Evolutionary conservation across 495 filamentous ascomycete species (phyloP).

Genomic region (Talaromyces nanjingensis): DNA sequence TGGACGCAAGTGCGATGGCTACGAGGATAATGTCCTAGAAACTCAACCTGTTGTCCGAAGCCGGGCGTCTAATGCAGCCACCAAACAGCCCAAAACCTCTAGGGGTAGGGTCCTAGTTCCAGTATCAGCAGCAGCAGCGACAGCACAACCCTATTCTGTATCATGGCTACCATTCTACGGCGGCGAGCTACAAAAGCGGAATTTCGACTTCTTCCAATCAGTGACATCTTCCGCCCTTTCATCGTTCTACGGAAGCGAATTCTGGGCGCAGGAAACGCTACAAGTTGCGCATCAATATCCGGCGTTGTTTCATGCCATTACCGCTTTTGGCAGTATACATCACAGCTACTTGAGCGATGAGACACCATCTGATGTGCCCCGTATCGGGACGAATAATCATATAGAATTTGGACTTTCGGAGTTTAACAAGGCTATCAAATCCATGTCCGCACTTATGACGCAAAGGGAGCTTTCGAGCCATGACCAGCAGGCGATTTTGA

Average conservation of each 20-base stretch:
- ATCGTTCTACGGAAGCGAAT: neutral
- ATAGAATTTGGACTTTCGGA: neutral
- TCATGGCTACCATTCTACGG: neutral
- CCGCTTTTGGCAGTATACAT: conserved; percentile 8
- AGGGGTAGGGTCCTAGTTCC: neutral
- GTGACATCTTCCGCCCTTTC: conserved; percentile 1
- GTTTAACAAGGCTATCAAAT: conserved; percentile 8
- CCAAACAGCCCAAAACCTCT: neutral
- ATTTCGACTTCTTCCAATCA: conserved; percentile 7
- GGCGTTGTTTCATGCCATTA: conserved; percentile 7
- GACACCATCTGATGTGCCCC: conserved; percentile 1
- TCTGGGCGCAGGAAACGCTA: neutral
- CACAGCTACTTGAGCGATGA: conserved; percentile 1
- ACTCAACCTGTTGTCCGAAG: neutral
- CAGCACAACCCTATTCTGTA: neutral
- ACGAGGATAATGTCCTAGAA: neutral
- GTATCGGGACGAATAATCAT: neutral
- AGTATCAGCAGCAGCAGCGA: neutral
- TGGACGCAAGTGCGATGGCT: conserved; percentile 9
- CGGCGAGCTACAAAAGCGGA: neutral
- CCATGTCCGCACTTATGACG: neutral
- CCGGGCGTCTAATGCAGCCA: neutral
- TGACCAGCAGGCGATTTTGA: conserved; percentile 8
- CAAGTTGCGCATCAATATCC: conserved; percentile 8
- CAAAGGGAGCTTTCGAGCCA: neutral